Percentiles rank a stretch among this genome's conserved stretches.
Evolutionary conservation across 108 stramenopile genomes (phyloP).

Genomic region (Cyclotella atomus): DNA sequence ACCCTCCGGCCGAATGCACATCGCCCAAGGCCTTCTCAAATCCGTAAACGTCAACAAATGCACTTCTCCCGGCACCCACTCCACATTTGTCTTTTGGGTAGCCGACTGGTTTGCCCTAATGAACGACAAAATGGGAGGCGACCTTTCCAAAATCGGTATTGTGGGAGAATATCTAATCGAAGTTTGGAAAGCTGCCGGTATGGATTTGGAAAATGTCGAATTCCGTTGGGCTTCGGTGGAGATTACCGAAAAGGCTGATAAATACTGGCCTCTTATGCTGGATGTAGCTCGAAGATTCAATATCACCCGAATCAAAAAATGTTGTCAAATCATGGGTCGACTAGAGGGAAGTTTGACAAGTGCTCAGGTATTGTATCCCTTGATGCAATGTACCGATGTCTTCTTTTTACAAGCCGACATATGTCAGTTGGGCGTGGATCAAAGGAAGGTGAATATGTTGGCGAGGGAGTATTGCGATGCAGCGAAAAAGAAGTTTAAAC

Average conservation of each 20-base stretch:
- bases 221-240: constrained; percentile 99
- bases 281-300: constrained; percentile 97
- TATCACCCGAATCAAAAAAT: constrained; percentile 94
- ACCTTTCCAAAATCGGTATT: constrained; percentile 89
- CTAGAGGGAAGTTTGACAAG: constrained; percentile 92
- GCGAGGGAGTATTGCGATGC: constrained; percentile 98
- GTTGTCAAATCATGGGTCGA: constrained; percentile 99
- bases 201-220: constrained; percentile 96
- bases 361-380: constrained; percentile 97
- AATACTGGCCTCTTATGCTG: constrained; percentile 95
- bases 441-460: constrained; percentile 99
- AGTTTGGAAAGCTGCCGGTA: constrained; percentile 99
- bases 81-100: constrained; percentile 99
- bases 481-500: constrained; percentile 93
- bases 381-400: constrained; percentile 99
- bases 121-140: constrained; percentile 99
- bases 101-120: constrained; percentile 99
- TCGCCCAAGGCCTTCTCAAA: constrained; percentile 96
- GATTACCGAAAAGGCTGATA: constrained; percentile 92
- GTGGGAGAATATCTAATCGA: constrained; percentile 98
- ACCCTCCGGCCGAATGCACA: constrained; percentile 99
- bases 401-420: constrained; percentile 99
- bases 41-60: constrained; percentile 99
- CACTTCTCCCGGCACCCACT: constrained; percentile 79
- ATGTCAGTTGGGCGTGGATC: constrained; percentile 99